Evolutionary conservation across 768 basidiomycete genomes (phyloP).

Genomic region (Psilocybe tampanensis): DNA sequence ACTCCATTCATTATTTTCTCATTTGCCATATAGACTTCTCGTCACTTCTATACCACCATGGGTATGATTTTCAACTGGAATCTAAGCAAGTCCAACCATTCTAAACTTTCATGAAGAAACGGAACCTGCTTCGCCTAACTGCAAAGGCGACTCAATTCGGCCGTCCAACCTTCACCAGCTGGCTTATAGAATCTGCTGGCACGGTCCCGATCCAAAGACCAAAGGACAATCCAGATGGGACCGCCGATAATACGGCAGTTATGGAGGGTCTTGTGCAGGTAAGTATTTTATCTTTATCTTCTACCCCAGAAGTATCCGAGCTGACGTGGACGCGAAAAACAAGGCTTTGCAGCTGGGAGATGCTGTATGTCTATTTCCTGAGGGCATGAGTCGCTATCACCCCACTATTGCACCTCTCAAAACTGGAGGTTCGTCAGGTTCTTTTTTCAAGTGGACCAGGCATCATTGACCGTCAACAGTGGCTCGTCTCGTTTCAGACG

Average conservation of each 20-base stretch:
- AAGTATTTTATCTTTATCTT: too few species aligned
- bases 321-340: too few species aligned
- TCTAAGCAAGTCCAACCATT: background rate
- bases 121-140: constrained; percentile 81
- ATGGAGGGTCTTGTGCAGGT: constrained; percentile 68
- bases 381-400: constrained; percentile 85
- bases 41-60: constrained; percentile 72
- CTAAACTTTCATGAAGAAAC: constrained; percentile 46
- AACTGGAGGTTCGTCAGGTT: constrained; percentile 63
- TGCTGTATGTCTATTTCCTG: constrained; percentile 83
- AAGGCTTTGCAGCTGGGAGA: constrained; percentile 70
- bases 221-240: constrained; percentile 63
- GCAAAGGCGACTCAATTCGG: constrained; percentile 91
- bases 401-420: constrained; percentile 87
- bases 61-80: constrained; percentile 37
- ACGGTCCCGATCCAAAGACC: constrained; percentile 81
- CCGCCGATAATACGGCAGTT: constrained; percentile 64
- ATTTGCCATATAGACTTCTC: constrained; percentile 51
- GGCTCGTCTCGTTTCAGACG: constrained; percentile 79
- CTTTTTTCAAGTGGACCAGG: background rate
- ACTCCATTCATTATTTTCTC: background rate
- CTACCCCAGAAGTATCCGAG: too few species aligned
- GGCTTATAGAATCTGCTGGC: constrained; percentile 93
- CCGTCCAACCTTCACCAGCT: constrained; percentile 80
- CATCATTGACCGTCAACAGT: constrained; percentile 41